phyloP scores from a whole-genome alignment of 805 yeast genomes.

The Candida arabinofermentans region DNA sequence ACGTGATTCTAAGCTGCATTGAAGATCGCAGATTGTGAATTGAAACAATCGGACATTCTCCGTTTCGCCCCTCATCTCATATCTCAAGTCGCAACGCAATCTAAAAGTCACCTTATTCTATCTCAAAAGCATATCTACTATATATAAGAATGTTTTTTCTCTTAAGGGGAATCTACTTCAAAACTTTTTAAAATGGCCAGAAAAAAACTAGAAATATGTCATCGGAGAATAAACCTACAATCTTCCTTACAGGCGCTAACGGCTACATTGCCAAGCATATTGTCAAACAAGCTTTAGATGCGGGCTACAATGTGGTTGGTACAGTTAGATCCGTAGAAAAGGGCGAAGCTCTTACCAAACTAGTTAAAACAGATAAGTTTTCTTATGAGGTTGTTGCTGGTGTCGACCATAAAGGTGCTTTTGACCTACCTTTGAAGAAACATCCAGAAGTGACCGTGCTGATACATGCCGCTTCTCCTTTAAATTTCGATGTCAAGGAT shows the following conservation, averaged over 20 bases:
- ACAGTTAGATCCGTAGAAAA: constrained; percentile 38
- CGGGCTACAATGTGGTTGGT: constrained; percentile 18
- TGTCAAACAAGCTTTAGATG: constrained; percentile 13
- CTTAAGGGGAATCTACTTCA: too few relatives aligned
- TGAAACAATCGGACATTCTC: too few relatives aligned
- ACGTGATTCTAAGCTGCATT: too few relatives aligned
- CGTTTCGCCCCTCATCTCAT: too few relatives aligned
- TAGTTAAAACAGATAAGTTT: constrained; percentile 24
- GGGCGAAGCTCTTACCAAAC: constrained; percentile 33
- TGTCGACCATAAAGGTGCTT: constrained; percentile 37
- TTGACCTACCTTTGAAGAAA: constrained; percentile 40
- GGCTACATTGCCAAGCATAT: constrained; percentile 20
- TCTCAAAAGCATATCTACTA: too few relatives aligned
- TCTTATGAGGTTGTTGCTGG: constrained; percentile 34
- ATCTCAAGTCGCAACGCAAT: too few relatives aligned
- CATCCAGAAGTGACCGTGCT: constrained; percentile 40
- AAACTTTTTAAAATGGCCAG: too few relatives aligned
- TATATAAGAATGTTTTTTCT: too few relatives aligned
- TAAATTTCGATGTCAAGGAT: constrained; percentile 34
- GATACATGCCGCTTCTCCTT: constrained; percentile 53
- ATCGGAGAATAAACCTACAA: neutral
- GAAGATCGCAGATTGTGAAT: too few relatives aligned
- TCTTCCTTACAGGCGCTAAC: constrained; percentile 20
- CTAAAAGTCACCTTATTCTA: too few relatives aligned
- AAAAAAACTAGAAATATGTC: too few relatives aligned